Evolutionary conservation across 768 basidiomycete species (phyloP).

Genomic region (Rhodotorula taiwanensis): DNA sequence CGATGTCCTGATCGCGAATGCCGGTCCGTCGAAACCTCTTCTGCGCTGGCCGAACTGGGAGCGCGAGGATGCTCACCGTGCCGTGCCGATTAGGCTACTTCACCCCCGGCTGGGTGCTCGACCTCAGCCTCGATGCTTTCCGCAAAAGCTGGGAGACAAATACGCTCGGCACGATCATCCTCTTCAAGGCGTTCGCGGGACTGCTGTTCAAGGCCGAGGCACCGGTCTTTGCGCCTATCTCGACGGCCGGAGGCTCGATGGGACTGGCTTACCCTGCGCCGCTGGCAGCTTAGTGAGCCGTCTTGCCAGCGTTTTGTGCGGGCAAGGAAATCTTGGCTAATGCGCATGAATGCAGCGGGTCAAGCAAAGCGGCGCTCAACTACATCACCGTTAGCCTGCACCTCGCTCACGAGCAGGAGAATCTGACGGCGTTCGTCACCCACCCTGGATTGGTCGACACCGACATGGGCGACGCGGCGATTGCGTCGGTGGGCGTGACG

Average conservation of each 20-base stretch:
- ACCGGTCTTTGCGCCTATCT: constrained; percentile 34
- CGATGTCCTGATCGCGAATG: constrained; percentile 40
- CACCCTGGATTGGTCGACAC: constrained; percentile 16
- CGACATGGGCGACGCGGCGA: constrained; percentile 1
- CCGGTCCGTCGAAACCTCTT: constrained; percentile 30
- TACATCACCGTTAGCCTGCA: constrained; percentile 18
- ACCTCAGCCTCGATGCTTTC: neutral
- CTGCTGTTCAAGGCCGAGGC: constrained; percentile 18
- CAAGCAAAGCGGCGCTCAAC: constrained; percentile 36
- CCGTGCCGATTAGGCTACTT: neutral
- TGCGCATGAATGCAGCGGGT: constrained; percentile 6
- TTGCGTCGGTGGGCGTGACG: neutral
- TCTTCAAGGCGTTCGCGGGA: constrained; percentile 33
- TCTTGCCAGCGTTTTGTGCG: too few relatives aligned
- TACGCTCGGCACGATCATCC: constrained; percentile 32
- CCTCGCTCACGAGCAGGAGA: constrained; percentile 1
- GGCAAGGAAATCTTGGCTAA: neutral
- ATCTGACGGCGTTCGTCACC: neutral
- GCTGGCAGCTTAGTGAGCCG: neutral
- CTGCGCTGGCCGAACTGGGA: too few relatives aligned
- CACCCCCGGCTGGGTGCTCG: neutral
- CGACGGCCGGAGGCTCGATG: constrained; percentile 17
- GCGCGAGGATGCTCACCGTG: neutral
- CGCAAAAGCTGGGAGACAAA: constrained; percentile 25
- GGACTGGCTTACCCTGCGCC: neutral